phyloP scores from a whole-genome alignment of 805 yeast species.

The Myxozyma vanderwaltii region DNA sequence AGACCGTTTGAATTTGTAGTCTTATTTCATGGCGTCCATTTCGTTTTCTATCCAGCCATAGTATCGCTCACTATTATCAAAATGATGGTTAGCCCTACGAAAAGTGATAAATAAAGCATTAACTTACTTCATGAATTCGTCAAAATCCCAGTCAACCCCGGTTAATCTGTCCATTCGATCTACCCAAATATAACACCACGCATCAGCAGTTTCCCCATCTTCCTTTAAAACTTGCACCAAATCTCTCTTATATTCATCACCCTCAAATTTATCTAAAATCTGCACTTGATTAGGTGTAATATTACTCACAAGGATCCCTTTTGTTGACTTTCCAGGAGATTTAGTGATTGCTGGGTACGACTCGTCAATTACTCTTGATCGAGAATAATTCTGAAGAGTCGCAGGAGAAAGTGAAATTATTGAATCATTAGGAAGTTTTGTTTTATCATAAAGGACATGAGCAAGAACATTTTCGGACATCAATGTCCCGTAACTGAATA shows the following conservation, averaged over 20 bases:
- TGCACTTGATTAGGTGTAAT: conserved; percentile 20
- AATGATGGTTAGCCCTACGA: no score
- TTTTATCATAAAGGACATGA: conserved; percentile 32
- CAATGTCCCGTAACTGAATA: conserved; percentile 36
- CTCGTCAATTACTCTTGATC: conserved; percentile 28
- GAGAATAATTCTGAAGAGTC: conserved; percentile 11
- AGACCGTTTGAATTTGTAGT: not conserved
- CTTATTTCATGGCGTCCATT: conserved; percentile 5
- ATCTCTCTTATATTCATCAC: conserved; percentile 35
- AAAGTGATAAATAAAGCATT: not conserved
- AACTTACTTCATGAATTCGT: conserved; percentile 28
- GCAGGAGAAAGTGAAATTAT: conserved; percentile 17
- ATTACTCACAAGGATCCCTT: conserved; percentile 32
- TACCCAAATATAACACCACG: conserved; percentile 34
- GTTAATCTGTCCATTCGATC: conserved; percentile 26
- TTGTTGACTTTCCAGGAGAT: conserved; percentile 2
- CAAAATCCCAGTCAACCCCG: conserved; percentile 32
- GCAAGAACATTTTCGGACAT: conserved; percentile 36
- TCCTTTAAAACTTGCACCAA: conserved; percentile 13
- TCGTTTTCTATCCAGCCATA: conserved; percentile 23
- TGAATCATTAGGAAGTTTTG: conserved; percentile 14
- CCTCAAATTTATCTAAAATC: conserved; percentile 36
- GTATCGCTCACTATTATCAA: conserved; percentile 2
- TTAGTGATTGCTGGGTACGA: conserved; percentile 34
- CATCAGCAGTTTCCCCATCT: conserved; percentile 8